Evolutionary conservation across 1,284 basidiomycete species (phyloP), one percentile per base, ranked within the genome.

Genomic region (Rhodotorula sp.): DNA sequence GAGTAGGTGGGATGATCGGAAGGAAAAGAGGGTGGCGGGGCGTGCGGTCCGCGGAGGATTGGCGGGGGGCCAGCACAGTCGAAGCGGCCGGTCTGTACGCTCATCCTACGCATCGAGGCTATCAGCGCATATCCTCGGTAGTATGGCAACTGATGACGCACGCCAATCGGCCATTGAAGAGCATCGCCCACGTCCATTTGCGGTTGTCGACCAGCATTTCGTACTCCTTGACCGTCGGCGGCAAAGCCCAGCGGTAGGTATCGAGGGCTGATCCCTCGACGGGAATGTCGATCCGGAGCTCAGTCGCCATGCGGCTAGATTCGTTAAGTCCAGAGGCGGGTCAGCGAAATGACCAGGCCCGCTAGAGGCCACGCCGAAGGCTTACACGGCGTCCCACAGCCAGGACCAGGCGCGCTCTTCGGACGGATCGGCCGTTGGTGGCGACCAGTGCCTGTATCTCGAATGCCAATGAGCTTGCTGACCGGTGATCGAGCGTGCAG

Each of bases 201-300:
- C 70, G 56, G 48, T 71, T 65, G 17, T 59, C 50, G 16, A 45
- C 45, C 42, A 71, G 34, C 10, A 57, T 42, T 14, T 53, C 55
- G 21, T 64, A 60, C 12, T 54, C 21, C 7, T 63, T 25, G 3
- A 41, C 44, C 3, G 50, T 52, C 3, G 49, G 42, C 7, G 42
- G 44, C 10, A 16, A 16, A 12, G 44, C 57, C 9, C 48, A n/a
- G 3, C 48, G 46, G 46, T 67, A 65, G 12, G 59, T 55, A 10
- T 62, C 54, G 50, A 64, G 61, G 16, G 68, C 62, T 1, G 42
- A 9, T 4, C 46, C 44, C 3, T 68, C 66, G 49, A 71, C 52
- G 19, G 56, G 45, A 12, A 59, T 52, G 42, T 71, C 61, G 8
- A 74, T 49, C 9, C 67, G 65, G 21, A 74, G 71, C 59, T 74